Conservation (phyloP, 2,329 filamentous ascomycete species). For the Colletotrichum eleusines region DNA sequence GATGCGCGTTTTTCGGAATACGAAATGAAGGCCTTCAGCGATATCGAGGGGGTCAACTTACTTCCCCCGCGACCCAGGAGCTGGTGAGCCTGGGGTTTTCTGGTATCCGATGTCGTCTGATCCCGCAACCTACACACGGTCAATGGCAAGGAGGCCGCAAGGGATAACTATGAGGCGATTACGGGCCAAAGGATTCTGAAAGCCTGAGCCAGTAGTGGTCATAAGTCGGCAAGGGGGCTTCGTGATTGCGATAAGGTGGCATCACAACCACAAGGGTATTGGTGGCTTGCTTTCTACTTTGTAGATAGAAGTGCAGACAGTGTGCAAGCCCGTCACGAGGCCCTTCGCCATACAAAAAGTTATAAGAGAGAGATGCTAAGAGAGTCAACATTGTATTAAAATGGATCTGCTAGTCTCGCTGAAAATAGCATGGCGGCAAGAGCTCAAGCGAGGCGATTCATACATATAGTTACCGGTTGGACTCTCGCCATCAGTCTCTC, state of each 20-base stretch:
- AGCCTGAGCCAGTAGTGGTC: background rate
- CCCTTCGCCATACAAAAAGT: too few species aligned
- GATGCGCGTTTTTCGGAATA: slow-evolving; percentile 32
- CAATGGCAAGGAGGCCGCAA: too few species aligned
- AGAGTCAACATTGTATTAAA: background rate
- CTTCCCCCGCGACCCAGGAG: slow-evolving; percentile 29
- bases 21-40: slow-evolving; percentile 43
- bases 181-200: too few species aligned
- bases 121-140: too few species aligned
- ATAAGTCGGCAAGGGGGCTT: background rate
- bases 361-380: too few species aligned
- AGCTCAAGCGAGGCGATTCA: background rate
- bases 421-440: background rate
- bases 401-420: too few species aligned
- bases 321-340: background rate
- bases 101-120: too few species aligned
- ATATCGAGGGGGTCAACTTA: slow-evolving; percentile 46
- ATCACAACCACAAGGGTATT: background rate
- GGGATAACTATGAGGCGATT: too few species aligned
- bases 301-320: background rate
- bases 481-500: slow-evolving; percentile 60
- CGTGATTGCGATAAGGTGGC: background rate
- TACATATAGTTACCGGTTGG: background rate
- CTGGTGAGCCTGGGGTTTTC: too few species aligned
- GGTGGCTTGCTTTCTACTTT: background rate